These are phyloP conservation scores for Zostera marina DNA, from an alignment of 116 monocot genomes.

Conservation along the genomic window DNA sequence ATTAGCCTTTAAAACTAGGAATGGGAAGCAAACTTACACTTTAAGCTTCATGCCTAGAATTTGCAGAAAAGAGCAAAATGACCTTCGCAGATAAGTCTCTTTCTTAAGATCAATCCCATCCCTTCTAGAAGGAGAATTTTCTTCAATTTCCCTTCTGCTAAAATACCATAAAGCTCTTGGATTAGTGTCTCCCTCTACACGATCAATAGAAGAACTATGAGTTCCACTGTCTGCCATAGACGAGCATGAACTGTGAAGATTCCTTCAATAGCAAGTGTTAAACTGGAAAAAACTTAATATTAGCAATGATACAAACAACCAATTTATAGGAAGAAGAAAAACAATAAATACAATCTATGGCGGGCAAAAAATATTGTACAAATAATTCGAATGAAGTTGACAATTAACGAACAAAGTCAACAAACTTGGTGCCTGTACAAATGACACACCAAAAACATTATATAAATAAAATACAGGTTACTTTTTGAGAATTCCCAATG, in stretches of 20 bases:
- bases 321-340: too few species aligned
- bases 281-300: conserved; percentile 1
- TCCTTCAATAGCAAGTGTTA: conserved; percentile 23
- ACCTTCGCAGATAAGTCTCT: conserved; percentile 48
- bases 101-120: conserved; percentile 88
- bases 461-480: too few species aligned
- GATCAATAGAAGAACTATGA: conserved; percentile 15
- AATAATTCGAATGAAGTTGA: too few species aligned
- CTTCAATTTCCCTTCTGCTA: conserved; percentile 65
- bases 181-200: conserved; percentile 15
- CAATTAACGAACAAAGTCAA: too few species aligned
- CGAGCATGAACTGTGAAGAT: conserved; percentile 13
- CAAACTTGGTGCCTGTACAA: too few species aligned
- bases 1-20: neutral
- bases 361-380: too few species aligned
- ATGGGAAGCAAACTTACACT: conserved; percentile 38
- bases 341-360: too few species aligned
- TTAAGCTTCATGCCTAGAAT: conserved; percentile 70
- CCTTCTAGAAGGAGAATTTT: conserved; percentile 67
- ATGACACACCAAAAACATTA: too few species aligned
- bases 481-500: too few species aligned
- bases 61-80: conserved; percentile 64
- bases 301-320: too few species aligned
- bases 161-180: conserved; percentile 56
- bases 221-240: conserved; percentile 18